Conservation (phyloP, 495 filamentous ascomycete species). For the Tuber indicum region DNA sequence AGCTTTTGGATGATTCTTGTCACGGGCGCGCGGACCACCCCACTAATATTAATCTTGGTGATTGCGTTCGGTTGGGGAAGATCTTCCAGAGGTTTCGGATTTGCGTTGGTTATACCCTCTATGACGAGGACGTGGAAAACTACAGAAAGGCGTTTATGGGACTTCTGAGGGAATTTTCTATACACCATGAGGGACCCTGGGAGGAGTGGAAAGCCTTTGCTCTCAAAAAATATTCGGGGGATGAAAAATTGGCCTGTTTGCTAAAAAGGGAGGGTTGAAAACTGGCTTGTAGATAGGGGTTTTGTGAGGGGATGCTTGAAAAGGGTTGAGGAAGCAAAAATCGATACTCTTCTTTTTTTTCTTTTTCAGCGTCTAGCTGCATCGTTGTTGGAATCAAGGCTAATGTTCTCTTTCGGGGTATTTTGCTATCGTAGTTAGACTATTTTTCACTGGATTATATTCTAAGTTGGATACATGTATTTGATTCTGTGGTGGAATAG, state of each 20-base stretch:
- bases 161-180: not conserved
- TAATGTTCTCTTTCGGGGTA: not conserved
- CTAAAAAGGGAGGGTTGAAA: not conserved
- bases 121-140: not conserved
- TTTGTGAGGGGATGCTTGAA: not conserved
- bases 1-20: not conserved
- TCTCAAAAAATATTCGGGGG: not conserved
- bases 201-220: not conserved
- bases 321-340: not conserved
- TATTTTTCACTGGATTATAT: not conserved
- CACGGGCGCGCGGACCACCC: not conserved
- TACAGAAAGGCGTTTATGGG: not conserved
- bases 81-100: constrained; percentile 1
- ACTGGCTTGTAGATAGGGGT: not conserved
- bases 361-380: not conserved
- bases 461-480: not conserved
- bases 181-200: not conserved
- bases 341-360: not conserved
- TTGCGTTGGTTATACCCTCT: constrained; percentile 5
- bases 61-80: not conserved
- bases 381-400: not conserved
- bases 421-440: not conserved
- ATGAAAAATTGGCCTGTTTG: not conserved
- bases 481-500: not conserved
- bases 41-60: not conserved